Percentiles rank a stretch among this genome's conserved stretches.
Conservation (phyloP, 2,329 filamentous ascomycete species). For the Pezicula neosporulosa region DNA sequence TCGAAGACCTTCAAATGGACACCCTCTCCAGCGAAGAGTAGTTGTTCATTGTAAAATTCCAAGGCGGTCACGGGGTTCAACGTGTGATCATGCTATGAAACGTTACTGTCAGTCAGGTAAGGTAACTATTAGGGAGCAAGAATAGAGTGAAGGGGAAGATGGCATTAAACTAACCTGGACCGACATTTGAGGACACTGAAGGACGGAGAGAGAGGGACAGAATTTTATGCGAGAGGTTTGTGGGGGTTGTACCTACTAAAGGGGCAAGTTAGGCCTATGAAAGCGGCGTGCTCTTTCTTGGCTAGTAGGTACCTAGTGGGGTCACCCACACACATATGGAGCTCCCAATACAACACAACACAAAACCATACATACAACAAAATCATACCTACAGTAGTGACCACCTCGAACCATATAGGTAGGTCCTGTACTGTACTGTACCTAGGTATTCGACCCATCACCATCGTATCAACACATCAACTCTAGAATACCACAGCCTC, state of each 20-base stretch:
- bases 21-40: constrained; percentile 59
- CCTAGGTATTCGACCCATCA: too few relatives aligned
- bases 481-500: too few relatives aligned
- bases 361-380: too few relatives aligned
- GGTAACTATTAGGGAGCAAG: background rate
- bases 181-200: constrained; percentile 11
- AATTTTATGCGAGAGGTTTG: background rate
- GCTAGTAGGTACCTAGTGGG: too few relatives aligned
- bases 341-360: too few relatives aligned
- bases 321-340: too few relatives aligned
- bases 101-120: background rate
- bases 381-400: too few relatives aligned
- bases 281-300: too few relatives aligned
- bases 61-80: constrained; percentile 55
- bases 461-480: too few relatives aligned
- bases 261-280: constrained; percentile 53
- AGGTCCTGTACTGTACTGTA: too few relatives aligned
- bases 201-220: constrained; percentile 2
- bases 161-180: constrained; percentile 16
- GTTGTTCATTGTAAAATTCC: constrained; percentile 42
- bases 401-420: background rate
- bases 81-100: constrained; percentile 25
- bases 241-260: constrained; percentile 60
- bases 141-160: background rate
- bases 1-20: constrained; percentile 51